phyloP scores from a whole-genome alignment of 1,284 basidiomycete species.

The Ganoderma leucocontextum region DNA sequence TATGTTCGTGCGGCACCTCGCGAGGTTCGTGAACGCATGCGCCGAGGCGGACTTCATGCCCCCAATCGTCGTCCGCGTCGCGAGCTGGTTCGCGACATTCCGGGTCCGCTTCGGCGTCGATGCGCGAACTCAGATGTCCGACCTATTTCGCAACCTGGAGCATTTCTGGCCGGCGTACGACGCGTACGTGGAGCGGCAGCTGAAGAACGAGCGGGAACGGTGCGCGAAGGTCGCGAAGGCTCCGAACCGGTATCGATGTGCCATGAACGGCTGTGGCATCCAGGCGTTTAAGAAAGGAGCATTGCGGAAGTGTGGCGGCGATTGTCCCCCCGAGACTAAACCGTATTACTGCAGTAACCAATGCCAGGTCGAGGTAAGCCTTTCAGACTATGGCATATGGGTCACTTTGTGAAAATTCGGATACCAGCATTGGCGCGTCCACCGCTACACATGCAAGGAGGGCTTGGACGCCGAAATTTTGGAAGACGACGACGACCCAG shows the following conservation, averaged over 20 bases:
- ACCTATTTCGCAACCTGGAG: neutral
- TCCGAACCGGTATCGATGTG: constrained; percentile 12
- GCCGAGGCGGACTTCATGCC: constrained; percentile 3
- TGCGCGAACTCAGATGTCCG: neutral
- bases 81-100: constrained; percentile 5
- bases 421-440: neutral
- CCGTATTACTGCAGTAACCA: constrained; percentile 11
- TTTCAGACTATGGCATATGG: neutral
- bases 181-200: neutral
- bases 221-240: constrained; percentile 3
- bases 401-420: neutral
- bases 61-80: constrained; percentile 8
- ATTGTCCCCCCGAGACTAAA: neutral
- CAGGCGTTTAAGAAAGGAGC: constrained; percentile 3
- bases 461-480: neutral
- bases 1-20: neutral
- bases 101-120: constrained; percentile 4
- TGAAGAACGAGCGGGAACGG: neutral
- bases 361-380: constrained; percentile 2
- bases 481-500: constrained; percentile 6
- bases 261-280: constrained; percentile 3
- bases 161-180: neutral
- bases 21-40: neutral
- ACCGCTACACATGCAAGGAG: neutral
- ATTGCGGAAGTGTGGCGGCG: constrained; percentile 1